These are phyloP conservation scores for Phascolomyces articulosus DNA, from an alignment of 371 early-diverging fungal species.

Conservation along the genomic window DNA sequence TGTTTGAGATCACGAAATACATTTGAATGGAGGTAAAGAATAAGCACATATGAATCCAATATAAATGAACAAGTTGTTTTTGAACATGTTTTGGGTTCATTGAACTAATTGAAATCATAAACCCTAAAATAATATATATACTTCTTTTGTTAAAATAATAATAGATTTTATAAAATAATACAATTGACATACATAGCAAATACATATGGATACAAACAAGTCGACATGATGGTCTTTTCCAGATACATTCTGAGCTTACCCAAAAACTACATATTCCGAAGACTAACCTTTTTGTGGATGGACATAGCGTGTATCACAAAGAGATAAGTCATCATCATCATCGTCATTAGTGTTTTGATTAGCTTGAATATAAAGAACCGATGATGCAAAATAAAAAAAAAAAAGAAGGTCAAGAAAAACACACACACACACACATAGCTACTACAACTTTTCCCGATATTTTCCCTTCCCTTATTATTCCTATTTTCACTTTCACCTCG, in stretches of 20 bases:
- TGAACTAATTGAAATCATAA: not conserved
- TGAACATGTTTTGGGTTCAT: not conserved
- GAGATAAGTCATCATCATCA: not conserved
- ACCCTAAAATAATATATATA: too few relatives aligned
- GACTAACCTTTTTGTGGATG: not conserved
- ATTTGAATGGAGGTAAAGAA: conserved; percentile 28
- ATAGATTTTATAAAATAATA: not conserved
- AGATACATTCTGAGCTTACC: not conserved
- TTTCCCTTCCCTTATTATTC: too few relatives aligned
- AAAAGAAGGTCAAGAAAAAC: too few relatives aligned
- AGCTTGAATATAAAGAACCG: too few relatives aligned
- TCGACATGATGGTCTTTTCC: conserved; percentile 3
- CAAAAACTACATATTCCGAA: not conserved
- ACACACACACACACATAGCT: too few relatives aligned
- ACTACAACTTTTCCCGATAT: too few relatives aligned
- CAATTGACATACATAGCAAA: conserved; percentile 1
- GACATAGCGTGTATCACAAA: not conserved
- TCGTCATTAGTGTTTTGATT: too few relatives aligned
- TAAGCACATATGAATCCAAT: conserved; percentile 31
- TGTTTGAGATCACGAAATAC: conserved; percentile 26
- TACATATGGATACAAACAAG: not conserved
- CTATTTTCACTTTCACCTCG: too few relatives aligned
- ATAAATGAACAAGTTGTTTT: conserved; percentile 21
- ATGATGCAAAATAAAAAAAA: too few relatives aligned
- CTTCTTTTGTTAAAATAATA: too few relatives aligned